Base-by-base conservation (phyloP, 2,329 filamentous ascomycete genomes). In the Cylindrodendrum hubeiense region DNA sequence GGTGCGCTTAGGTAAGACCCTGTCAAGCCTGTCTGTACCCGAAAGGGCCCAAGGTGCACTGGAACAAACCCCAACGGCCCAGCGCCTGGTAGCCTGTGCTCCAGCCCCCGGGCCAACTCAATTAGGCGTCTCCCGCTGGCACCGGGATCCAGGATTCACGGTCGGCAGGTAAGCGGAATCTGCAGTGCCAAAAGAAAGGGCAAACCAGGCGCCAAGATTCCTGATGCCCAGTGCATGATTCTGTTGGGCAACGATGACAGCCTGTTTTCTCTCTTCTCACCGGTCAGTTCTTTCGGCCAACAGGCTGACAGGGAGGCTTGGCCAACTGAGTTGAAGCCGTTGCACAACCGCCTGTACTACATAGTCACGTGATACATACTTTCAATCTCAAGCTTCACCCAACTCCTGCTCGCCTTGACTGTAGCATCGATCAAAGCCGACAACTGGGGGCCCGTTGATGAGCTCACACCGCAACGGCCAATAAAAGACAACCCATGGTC, bases 1-100 rank as follows among this genome's bases (percentile, higher is more conserved):
- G 37, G 46, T 65, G 63, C n/a, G 57, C 30, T 64, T 64, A 63
- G 51, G 51, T 61, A 61, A 61, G 15, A 21, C n/a, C 28, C 12
- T 9, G n/a, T 19, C n/a, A 21, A 21, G 26, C 28, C 12, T 9
- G n/a, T 19, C n/a, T 33, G 10, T 9, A 33, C n/a, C 47, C 13
- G 21, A 34, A 33, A 13, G n/a, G 12, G 5, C 26, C 44, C 44
- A 28, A 28, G 28, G 7, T n/a, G 37, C 37, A 12, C 7, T 22
- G 7, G 9, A 43, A 43, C 9, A 30, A 15, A 37, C 47, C n/a
- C 50, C 49, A 53, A 47, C 21, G 39, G 56, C 46, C 50, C 28
- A 15, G 13, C 58, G 57, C 57, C 57, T 57, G 19, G 46, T 39
- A 39, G 49, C 28, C n/a, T 50, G 28, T n/a, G 46, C 46, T 49